Percentiles rank a stretch among this genome's conserved stretches.
Conservation (phyloP, 192 early-diverging fungal species). For the Coemansia sp. region DNA sequence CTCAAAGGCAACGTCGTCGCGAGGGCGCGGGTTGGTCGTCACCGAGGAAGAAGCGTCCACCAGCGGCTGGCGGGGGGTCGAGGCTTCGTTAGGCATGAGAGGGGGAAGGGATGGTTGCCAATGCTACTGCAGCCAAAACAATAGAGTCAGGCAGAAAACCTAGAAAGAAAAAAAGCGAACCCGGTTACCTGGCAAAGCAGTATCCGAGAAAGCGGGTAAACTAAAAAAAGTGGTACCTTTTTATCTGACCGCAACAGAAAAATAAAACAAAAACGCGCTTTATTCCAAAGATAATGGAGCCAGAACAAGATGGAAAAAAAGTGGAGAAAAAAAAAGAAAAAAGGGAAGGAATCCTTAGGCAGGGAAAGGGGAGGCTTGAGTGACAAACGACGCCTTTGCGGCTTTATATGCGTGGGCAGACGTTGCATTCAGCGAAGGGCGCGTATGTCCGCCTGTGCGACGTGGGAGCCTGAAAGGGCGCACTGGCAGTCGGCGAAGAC, state of each 20-base stretch:
- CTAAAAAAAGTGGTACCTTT: not conserved
- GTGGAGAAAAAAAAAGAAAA: not conserved
- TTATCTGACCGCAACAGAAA: not conserved
- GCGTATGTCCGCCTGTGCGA: not conserved
- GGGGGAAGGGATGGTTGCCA: not conserved
- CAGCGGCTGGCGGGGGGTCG: constrained; percentile 10
- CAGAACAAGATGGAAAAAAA: constrained; percentile 5
- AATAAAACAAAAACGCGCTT: not conserved
- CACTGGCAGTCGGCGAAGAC: not conserved
- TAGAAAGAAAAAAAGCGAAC: not conserved
- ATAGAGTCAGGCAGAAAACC: not conserved
- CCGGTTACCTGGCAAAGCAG: not conserved
- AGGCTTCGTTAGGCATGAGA: constrained; percentile 3
- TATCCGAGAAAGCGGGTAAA: constrained; percentile 16
- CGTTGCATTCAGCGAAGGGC: not conserved
- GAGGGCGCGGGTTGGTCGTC: constrained; percentile 28
- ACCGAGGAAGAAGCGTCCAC: constrained; percentile 2
- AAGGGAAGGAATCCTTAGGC: not conserved
- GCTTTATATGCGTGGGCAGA: not conserved
- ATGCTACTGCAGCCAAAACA: not conserved
- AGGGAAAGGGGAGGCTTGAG: not conserved
- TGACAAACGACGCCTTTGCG: not conserved
- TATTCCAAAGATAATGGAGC: not conserved
- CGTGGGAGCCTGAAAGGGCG: not conserved
- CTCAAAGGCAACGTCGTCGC: constrained; percentile 55